Percentiles rank a stretch among this genome's conserved stretches.
phyloP scores from a whole-genome alignment of 768 basidiomycete species.

The Collybiopsis luxurians region DNA sequence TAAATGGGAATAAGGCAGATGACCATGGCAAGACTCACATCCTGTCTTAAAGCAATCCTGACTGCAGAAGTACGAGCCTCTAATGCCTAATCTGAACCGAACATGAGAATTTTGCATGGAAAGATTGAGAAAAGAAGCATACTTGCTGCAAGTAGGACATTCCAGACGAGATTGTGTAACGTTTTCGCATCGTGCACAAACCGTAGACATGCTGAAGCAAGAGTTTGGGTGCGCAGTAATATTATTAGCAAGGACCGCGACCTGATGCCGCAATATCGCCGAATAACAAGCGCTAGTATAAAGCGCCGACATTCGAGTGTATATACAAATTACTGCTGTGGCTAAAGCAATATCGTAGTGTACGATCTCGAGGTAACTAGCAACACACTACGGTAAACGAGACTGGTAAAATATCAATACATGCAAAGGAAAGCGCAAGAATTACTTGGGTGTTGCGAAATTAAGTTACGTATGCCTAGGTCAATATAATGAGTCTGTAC shows the following conservation, averaged over 20 bases:
- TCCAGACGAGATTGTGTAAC: constrained; percentile 85
- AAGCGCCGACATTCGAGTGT: neutral
- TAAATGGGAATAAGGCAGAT: no score
- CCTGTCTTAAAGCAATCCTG: constrained; percentile 96
- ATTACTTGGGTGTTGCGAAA: constrained; percentile 5
- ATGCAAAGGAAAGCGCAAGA: constrained; percentile 1
- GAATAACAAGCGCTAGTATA: no score
- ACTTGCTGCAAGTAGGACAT: constrained; percentile 95
- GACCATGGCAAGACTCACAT: constrained; percentile 83
- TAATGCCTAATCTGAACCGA: constrained; percentile 59
- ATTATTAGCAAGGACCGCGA: no score
- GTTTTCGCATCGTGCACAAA: no score
- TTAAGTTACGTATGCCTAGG: constrained; percentile 9
- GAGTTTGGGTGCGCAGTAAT: no score
- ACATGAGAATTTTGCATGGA: constrained; percentile 12
- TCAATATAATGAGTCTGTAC: constrained; percentile 16
- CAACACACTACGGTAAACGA: neutral
- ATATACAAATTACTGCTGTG: neutral
- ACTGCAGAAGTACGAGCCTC: constrained; percentile 86
- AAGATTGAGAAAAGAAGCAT: constrained; percentile 5
- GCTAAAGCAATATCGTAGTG: neutral
- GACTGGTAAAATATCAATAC: constrained; percentile 5
- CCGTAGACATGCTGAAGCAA: no score
- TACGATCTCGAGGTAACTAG: neutral
- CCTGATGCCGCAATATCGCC: no score